Evolutionary conservation across 2,329 filamentous ascomycete species (phyloP), one percentile per base, ranked within the genome.

Genomic region (Scleromitrula shiraiana): DNA sequence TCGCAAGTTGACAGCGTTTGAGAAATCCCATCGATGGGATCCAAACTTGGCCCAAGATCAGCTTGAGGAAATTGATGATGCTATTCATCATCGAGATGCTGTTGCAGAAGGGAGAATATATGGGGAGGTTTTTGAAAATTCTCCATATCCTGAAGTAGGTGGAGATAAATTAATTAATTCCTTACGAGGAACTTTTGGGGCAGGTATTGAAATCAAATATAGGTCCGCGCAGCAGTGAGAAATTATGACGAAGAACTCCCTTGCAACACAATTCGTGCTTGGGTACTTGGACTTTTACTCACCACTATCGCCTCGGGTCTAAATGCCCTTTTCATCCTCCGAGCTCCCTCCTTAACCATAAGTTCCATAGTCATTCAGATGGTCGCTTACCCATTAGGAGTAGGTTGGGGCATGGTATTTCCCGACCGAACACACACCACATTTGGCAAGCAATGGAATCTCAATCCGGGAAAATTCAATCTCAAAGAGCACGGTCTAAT

Each of bases 401-500:
- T 78, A 47, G 71, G 68, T 7, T 55, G 45, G 51, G 19, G 49
- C 17, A 37, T 55, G 56, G 47, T 69, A 57, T 24, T 48, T 14
- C 49, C 45, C 15, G 22, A 49, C 4, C 33, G 45, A 15, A 27
- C 17, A 15, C 41, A 27, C 8, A 49, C 22, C 4, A 73, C 71
- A 0, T 75, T 80, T n/a, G 50, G 46, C n/a, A 14, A 42, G 17
- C 33, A 45, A 27, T 50, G 33, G 38, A 50, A 53, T 22, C 65
- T 83, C 15, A 85, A 83, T 44, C 78, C 80, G 0, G 79, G 81
- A 45, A 45, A 80, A 1, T 85, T 85, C 65, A 85, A 83, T 58
- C 72, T 82, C 62, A 85, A 85, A 63, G 82, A 85, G 59, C 82
- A 85, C 60, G 67, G 78, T 35, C 74, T 85, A 51, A 83, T 85